A percentile compares a stretch with the other conserved stretches of the same genome.
Evolutionary conservation across 331 rosid genomes (phyloP).

Genomic region (Quercus lobata): DNA sequence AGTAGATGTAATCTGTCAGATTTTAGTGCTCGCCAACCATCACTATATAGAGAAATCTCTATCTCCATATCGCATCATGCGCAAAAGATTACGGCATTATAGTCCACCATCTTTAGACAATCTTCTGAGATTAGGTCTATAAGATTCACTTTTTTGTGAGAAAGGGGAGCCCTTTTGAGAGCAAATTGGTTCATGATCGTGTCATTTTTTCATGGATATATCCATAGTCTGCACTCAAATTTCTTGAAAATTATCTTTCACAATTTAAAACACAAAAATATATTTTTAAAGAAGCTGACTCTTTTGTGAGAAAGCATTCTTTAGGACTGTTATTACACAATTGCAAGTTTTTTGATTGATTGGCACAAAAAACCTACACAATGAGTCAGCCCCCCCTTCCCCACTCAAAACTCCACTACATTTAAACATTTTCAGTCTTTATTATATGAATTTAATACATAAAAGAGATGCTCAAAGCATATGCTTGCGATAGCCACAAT

Average conservation of each 20-base stretch:
- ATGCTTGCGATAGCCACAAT: neutral
- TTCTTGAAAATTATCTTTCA: neutral
- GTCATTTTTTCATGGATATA: neutral
- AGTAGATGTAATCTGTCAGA: neutral
- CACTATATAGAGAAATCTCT: neutral
- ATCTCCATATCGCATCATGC: neutral
- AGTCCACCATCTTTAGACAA: conserved; percentile 7
- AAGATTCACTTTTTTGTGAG: conserved; percentile 15
- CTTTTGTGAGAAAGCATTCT: neutral
- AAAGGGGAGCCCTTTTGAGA: neutral
- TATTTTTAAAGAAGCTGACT: neutral
- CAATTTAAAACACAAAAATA: neutral
- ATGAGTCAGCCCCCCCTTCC: neutral
- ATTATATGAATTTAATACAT: neutral
- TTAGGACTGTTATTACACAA: neutral
- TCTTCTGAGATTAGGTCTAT: conserved; percentile 6
- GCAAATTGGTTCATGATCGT: conserved; percentile 8
- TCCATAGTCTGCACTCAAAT: neutral
- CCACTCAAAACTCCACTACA: neutral
- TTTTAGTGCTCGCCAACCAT: conserved; percentile 26
- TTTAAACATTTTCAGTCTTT: neutral
- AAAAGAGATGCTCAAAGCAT: neutral
- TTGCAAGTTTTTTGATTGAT: neutral
- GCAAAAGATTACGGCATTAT: conserved; percentile 12
- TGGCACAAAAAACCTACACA: neutral